Evolutionary conservation across 1,284 basidiomycete genomes (phyloP), one percentile per base, ranked within the genome.

Genomic region (Cryptococcus sp.): DNA sequence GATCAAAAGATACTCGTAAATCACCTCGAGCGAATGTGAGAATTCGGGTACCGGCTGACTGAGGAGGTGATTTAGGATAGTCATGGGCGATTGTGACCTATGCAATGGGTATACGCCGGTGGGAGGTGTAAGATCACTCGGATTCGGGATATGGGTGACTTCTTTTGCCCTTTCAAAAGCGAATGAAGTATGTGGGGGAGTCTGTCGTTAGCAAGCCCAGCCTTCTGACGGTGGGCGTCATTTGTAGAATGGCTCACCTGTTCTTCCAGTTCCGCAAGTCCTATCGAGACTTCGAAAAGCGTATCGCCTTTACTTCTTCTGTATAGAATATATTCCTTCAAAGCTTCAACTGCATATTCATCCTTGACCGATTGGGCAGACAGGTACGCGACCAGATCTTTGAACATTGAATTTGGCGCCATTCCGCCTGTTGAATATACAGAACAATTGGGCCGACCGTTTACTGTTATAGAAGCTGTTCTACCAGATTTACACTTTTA

Each of bases 1-100:
- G 2, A 59, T 59, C 5, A 72, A 58, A 0, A 68, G 65, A 52
- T 69, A 75, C 48, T 75, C 74, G 18, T 73, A 61, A n/a, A 75
- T 65, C 51, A 73, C 66, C 54, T 75, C 67, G 7, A 72, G 62
- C 4, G 70, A 69, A 25, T 69, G 65, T 40, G 67, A 65, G 13
- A 75, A 54, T 14, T 66, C 57, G 3, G 71, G 69, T 1, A 60
- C 48, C 0, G 71, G 69, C 13, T 63, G 51, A 0, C 64, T 66
- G 3, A 68, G 45, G 36, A 73, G 62, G 44, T 69, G 68, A 32
- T 59, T 52, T 2, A 73, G 55, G 25, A 71, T 59, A 0, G 69
- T 62, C 14, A 60, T 48, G 1, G 68, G 62, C 0, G 68, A 65
- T 2, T 66, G 60, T 1, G 71, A 70, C 1, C 64, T 53, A 5